Base-by-base conservation (phyloP, 2,329 filamentous ascomycete genomes). In the Huntiella bhutanensis region DNA sequence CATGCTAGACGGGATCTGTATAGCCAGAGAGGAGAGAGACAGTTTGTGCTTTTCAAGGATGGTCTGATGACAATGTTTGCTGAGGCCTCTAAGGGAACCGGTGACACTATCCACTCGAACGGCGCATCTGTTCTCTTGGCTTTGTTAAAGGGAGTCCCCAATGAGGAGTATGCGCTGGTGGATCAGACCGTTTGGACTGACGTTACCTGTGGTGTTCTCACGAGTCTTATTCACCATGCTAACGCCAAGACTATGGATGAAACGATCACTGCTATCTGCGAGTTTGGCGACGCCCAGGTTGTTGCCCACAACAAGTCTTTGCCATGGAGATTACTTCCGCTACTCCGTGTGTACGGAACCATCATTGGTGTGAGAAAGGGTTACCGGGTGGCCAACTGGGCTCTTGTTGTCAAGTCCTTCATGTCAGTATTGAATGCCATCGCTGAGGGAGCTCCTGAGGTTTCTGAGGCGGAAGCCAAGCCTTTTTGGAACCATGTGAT, bases 51-150 rank as follows among this genome's bases (percentile, higher is more conserved):
- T 11, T 94, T 94, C 58, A 80, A 81, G 52, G 78, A 92, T 57
- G 91, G 88, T 47, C 62, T 95, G 40, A 95, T 94, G 84, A 82
- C 77, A 13, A 79, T 96, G 68, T 84, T 95, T 56, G 78, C 85
- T 3, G 88, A 96, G 60, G 79, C 87, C 6, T 70, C 75, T 54
- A 80, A 80, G 59, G 71, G 75, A 12, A 69, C 75, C 11, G 73
- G 75, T 2, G 55, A 68, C 42, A 68, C 65, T 1, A 61, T 80
- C 41, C 75, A 80, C 54, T 79, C 76, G 2, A 70, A 69, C 11
- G 75, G 71, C 2, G 59, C 70, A 2, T 64, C 69, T 5, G 65
- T 77, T 11, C 64, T 76, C 45, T 61, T 63, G 34, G 60, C 66
- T 1, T 60, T 81, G 4, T 56, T 78, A n/a, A 57, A 57, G 40